Base-by-base conservation (phyloP, 2,329 filamentous ascomycete species). In the Tolypocladium cylindrosporum region DNA sequence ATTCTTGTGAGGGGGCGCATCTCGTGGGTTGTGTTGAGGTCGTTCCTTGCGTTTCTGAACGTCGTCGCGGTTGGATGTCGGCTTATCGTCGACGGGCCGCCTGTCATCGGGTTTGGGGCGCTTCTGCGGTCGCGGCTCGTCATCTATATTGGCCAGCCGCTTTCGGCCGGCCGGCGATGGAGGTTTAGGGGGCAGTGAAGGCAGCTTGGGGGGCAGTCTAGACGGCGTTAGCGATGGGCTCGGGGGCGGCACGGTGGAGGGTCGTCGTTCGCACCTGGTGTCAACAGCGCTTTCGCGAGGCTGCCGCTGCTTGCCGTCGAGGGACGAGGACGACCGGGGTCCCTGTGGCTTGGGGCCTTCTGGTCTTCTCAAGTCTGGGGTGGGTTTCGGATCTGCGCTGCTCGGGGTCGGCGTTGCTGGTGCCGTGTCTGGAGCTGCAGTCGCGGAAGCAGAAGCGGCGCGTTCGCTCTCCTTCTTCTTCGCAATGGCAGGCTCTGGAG, bases 131-230 rank as follows among this genome's bases (percentile, higher is more conserved):
- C 78, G 74, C 31, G 65, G 59, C 39, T 74, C 72, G 34, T 79
- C 77, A 24, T 80, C 76, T 8, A 61, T 55, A 19, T 82, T 79
- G 16, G 71, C 67, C 13, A 66, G 60, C 45, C 79, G 78, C 68
- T 81, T 82, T 63, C 74, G 78, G 60, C 67, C 75, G 55, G 78
- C 75, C 9, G 73, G 77, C 43, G 73, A 78, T n/a, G 67, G 61
- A 63, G 73, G 67, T 64, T 74, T 60, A 55, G 73, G 64, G 52
- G 74, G 70, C 48, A 72, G 60, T 37, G 67, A 67, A 52, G 71
- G 68, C 14, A 74, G 71, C 62, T 73, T 76, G 19, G 70, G 70
- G 24, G 71, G 71, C 4, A 74, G 62, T 59, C 72, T 74, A 56
- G 43, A 55, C 34, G 55, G 19, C 19, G 61, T 66, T 64, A 67